Evolutionary conservation across 371 early-diverging fungal genomes (phyloP).

Genomic region (Mucor circinelloides): DNA sequence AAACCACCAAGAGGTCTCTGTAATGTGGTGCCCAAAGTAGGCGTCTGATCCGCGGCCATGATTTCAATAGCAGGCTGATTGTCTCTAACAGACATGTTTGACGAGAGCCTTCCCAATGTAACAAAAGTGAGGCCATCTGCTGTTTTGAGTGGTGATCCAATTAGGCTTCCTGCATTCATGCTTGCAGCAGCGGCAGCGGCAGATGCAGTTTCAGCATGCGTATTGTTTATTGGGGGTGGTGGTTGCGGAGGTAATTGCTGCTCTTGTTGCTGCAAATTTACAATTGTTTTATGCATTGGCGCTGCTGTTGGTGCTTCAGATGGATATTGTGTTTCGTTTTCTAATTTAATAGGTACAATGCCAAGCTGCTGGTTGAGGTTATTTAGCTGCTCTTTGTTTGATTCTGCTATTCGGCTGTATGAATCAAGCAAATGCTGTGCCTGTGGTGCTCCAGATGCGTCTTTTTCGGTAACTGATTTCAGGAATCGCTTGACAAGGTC

Average conservation of each 20-base stretch:
- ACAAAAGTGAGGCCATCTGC: constrained; percentile 54
- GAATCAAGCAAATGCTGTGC: constrained; percentile 31
- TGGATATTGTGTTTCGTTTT: background rate
- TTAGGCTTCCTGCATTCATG: constrained; percentile 50
- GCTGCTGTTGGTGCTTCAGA: background rate
- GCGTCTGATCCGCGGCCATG: constrained; percentile 31
- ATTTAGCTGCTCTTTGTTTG: constrained; percentile 24
- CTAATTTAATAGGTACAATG: background rate
- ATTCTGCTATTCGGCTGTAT: constrained; percentile 24
- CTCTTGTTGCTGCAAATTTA: background rate
- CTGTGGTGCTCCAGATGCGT: constrained; percentile 5
- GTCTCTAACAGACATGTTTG: constrained; percentile 37
- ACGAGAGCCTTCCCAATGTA: constrained; percentile 47
- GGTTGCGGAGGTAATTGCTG: background rate
- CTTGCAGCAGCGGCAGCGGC: constrained; percentile 44
- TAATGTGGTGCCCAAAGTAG: constrained; percentile 10
- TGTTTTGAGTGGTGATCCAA: constrained; percentile 44
- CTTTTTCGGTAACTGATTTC: constrained; percentile 23
- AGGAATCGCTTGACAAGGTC: constrained; percentile 64
- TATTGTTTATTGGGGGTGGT: background rate
- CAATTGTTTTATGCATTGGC: constrained; percentile 6
- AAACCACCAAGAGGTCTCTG: constrained; percentile 4
- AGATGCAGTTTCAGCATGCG: constrained; percentile 16
- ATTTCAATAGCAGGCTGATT: constrained; percentile 43
- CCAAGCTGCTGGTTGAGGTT: constrained; percentile 7